Conservation (phyloP, 2,329 filamentous ascomycete genomes). For the Colletotrichum filicis region DNA sequence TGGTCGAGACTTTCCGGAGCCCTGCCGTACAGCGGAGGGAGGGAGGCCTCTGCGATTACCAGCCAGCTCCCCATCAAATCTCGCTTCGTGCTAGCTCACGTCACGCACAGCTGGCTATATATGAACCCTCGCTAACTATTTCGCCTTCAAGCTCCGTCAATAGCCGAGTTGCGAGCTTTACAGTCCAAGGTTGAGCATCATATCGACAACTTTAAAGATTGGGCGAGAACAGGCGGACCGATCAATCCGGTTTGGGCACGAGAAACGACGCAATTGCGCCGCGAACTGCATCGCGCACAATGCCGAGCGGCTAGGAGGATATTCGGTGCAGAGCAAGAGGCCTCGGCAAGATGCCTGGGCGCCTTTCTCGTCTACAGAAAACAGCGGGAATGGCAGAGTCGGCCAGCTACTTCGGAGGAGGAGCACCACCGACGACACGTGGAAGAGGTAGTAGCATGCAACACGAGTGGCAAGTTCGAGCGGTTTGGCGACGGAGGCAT, state of each 20-base stretch:
- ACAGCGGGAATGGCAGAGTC: conserved; percentile 51
- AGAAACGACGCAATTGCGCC: conserved; percentile 60
- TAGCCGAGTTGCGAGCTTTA: conserved; percentile 60
- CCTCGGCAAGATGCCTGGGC: conserved; percentile 62
- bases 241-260: conserved; percentile 66
- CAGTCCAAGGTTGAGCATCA: conserved; percentile 59
- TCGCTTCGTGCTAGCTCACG: conserved; percentile 1
- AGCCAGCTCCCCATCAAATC: conserved; percentile 10
- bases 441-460: conserved; percentile 63
- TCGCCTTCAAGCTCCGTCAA: conserved; percentile 57
- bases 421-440: conserved; percentile 52
- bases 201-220: conserved; percentile 62
- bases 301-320: conserved; percentile 68
- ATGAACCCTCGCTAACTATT: conserved; percentile 33
- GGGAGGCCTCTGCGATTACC: conserved; percentile 1
- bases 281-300: conserved; percentile 66
- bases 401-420: conserved; percentile 40
- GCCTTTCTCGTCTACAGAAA: conserved; percentile 65
- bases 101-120: background rate
- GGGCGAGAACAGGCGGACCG: conserved; percentile 64
- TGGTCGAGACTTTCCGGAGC: conserved; percentile 14
- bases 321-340: conserved; percentile 61
- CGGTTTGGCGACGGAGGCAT: conserved; percentile 65
- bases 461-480: conserved; percentile 65
- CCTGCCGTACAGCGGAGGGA: conserved; percentile 15